A percentile compares a stretch with the other conserved stretches of the same genome.
These are phyloP conservation scores for Metarhizium album DNA, from an alignment of 2,329 filamentous ascomycete species.

Conservation along the genomic window DNA sequence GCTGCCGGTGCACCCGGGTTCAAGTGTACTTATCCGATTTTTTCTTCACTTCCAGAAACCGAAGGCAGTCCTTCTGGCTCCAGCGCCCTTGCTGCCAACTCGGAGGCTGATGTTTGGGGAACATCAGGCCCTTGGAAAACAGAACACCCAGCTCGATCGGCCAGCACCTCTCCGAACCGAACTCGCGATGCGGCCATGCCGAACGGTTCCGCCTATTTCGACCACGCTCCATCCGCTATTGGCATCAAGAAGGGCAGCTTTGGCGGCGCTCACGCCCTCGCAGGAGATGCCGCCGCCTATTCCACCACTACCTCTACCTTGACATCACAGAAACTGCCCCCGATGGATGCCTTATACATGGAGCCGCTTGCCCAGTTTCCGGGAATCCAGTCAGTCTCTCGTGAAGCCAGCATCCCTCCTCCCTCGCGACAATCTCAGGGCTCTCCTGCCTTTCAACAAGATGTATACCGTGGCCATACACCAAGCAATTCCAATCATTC, in stretches of 20 bases:
- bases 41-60: slow-evolving; percentile 14
- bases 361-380: slow-evolving; percentile 18
- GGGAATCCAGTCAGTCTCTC: slow-evolving; percentile 22
- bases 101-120: slow-evolving; percentile 56
- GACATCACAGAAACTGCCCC: slow-evolving; percentile 20
- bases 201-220: slow-evolving; percentile 34
- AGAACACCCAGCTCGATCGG: slow-evolving; percentile 31
- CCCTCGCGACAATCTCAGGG: slow-evolving; percentile 42
- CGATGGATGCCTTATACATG: slow-evolving; percentile 32
- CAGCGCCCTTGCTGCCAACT: slow-evolving; percentile 55
- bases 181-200: slow-evolving; percentile 37
- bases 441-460: slow-evolving; percentile 24
- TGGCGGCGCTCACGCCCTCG: slow-evolving; percentile 13
- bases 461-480: slow-evolving; percentile 27
- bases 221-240: slow-evolving; percentile 33
- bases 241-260: slow-evolving; percentile 24
- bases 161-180: slow-evolving; percentile 48
- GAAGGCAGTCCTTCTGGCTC: slow-evolving; percentile 49
- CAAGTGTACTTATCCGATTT: slow-evolving; percentile 6
- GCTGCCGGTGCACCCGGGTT: neutral
- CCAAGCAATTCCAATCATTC: slow-evolving; percentile 35
- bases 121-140: slow-evolving; percentile 47
- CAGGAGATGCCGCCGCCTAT: slow-evolving; percentile 17
- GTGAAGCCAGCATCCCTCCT: slow-evolving; percentile 45
- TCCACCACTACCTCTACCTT: slow-evolving; percentile 11